Conservation (phyloP, 1,284 basidiomycete species). For the Pterulicium gracile region DNA sequence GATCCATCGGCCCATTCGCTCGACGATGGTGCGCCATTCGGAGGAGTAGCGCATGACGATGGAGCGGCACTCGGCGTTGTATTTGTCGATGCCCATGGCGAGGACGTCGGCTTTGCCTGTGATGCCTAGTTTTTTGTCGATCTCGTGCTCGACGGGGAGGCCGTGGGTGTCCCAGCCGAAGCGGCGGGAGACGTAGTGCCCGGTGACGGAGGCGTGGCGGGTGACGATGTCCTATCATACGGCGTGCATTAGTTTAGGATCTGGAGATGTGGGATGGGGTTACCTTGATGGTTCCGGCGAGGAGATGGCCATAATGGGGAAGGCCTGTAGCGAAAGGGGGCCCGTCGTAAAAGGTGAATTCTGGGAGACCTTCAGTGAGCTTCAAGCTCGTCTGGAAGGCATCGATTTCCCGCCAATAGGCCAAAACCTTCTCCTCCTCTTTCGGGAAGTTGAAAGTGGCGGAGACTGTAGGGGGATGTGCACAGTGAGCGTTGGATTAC, state of each 20-base stretch:
- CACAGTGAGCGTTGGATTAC: neutral
- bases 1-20: conserved; percentile 99
- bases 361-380: conserved; percentile 81
- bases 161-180: conserved; percentile 99
- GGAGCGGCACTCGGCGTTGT: conserved; percentile 93
- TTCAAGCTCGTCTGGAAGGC: conserved; percentile 94
- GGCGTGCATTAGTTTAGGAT: neutral
- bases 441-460: conserved; percentile 80
- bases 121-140: conserved; percentile 95
- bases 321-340: conserved; percentile 97
- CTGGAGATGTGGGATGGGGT: conserved; percentile 12
- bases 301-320: conserved; percentile 91
- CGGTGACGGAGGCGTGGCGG: conserved; percentile 88
- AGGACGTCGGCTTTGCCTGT: conserved; percentile 91
- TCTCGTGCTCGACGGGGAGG: conserved; percentile 97
- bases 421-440: conserved; percentile 89
- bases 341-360: conserved; percentile 95
- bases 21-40: conserved; percentile 93
- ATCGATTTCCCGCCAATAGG: conserved; percentile 94
- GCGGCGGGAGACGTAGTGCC: conserved; percentile 88
- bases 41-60: conserved; percentile 97
- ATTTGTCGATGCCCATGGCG: conserved; percentile 93
- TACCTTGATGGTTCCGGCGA: conserved; percentile 94
- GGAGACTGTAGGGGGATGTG: too few relatives aligned
- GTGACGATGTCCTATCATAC: conserved; percentile 87